Evolutionary conservation across 441 rosid species (phyloP).

Genomic region (Breynia disticha): DNA sequence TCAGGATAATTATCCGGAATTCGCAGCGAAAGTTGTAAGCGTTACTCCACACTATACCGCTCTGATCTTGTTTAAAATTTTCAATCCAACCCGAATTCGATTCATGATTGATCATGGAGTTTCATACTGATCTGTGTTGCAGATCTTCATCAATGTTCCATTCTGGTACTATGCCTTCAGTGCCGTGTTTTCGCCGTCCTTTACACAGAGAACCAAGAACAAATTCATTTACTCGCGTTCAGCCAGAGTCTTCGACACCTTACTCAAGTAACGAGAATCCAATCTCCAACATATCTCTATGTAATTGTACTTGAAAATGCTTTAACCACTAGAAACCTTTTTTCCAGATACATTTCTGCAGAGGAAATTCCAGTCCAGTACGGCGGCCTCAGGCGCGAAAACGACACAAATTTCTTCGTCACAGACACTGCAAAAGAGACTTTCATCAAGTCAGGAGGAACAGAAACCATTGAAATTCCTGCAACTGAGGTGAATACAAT

Average conservation of each 20-base stretch:
- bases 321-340: neutral
- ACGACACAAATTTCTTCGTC: slow-evolving; percentile 32
- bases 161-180: slow-evolving; percentile 45
- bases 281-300: neutral
- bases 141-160: slow-evolving; percentile 48
- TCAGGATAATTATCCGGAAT: slow-evolving; percentile 45
- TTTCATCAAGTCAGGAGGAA: slow-evolving; percentile 28
- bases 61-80: no score
- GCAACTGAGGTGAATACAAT: slow-evolving; percentile 21
- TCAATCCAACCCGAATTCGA: no score
- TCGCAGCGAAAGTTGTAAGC: slow-evolving; percentile 25
- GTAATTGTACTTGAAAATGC: neutral
- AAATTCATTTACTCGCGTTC: slow-evolving; percentile 34
- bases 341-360: slow-evolving; percentile 33
- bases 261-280: slow-evolving; percentile 37
- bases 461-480: slow-evolving; percentile 32
- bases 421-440: slow-evolving; percentile 29
- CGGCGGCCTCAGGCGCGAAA: slow-evolving; percentile 47
- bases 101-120: neutral
- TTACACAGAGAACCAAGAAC: slow-evolving; percentile 39
- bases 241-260: slow-evolving; percentile 29
- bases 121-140: neutral
- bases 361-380: slow-evolving; percentile 41
- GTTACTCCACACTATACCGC: neutral
- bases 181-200: slow-evolving; percentile 29